Conservation (phyloP, 352 stramenopile species). For the Phytophthora lateralis region DNA sequence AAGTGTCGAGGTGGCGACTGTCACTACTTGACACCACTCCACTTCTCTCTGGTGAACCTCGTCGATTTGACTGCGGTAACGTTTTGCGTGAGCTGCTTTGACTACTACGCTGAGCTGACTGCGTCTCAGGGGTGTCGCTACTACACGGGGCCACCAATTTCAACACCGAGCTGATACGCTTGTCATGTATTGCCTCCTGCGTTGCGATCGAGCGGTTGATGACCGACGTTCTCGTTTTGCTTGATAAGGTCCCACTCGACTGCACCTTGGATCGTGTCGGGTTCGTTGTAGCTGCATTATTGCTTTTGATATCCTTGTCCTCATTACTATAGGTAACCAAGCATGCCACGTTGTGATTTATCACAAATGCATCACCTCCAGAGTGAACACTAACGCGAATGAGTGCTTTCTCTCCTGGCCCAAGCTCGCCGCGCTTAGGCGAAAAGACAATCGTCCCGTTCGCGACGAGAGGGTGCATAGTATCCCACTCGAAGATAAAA, state of each 20-base stretch:
- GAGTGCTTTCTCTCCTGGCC: constrained; percentile 50
- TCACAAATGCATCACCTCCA: constrained; percentile 46
- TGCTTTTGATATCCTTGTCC: constrained; percentile 16
- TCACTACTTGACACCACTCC: constrained; percentile 23
- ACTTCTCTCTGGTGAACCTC: constrained; percentile 15
- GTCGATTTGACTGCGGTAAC: constrained; percentile 23
- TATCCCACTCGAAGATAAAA: constrained; percentile 68
- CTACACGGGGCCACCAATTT: constrained; percentile 14
- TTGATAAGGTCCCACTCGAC: constrained; percentile 6
- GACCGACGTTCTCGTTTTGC: constrained; percentile 44
- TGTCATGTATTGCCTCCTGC: constrained; percentile 54
- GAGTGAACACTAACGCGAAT: constrained; percentile 59
- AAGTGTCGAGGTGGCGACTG: constrained; percentile 23
- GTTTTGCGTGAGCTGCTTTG: constrained; percentile 23
- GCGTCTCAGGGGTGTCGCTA: constrained; percentile 2
- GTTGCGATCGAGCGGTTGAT: constrained; percentile 67
- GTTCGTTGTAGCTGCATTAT: constrained; percentile 24
- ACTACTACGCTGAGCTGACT: constrained; percentile 16
- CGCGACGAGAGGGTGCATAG: constrained; percentile 53
- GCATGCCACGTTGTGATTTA: constrained; percentile 76
- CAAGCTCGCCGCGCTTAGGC: constrained; percentile 54
- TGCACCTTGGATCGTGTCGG: constrained; percentile 14
- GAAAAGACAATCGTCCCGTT: constrained; percentile 55
- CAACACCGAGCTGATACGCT: constrained; percentile 12
- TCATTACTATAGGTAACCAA: constrained; percentile 44